A percentile compares a stretch with the other conserved stretches of the same genome.
phyloP scores from a whole-genome alignment of 192 early-diverging fungal species.

The Spizellomyces sp. region DNA sequence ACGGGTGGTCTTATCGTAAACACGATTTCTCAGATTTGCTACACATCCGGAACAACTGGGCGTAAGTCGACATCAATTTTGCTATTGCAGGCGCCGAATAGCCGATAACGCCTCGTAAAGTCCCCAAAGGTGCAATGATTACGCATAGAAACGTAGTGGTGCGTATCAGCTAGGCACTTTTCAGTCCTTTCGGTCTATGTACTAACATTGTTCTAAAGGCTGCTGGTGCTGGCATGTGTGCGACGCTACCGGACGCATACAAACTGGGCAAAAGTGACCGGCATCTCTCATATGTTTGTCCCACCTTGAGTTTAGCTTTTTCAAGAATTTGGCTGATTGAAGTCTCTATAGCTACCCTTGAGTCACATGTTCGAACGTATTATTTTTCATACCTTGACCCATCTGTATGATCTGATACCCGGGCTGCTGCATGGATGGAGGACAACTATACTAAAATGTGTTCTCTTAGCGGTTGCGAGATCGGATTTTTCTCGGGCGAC shows the following conservation, averaged over 20 bases:
- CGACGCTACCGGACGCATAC: constrained; percentile 43
- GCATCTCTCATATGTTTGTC: not conserved
- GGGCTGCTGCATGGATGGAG: too few species aligned
- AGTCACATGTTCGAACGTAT: constrained; percentile 88
- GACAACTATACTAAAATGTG: constrained; percentile 12
- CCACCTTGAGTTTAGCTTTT: not conserved
- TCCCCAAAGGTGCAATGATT: constrained; percentile 83
- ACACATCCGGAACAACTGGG: constrained; percentile 85
- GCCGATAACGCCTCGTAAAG: not conserved
- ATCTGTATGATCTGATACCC: constrained; percentile 59
- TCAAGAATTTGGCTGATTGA: not conserved
- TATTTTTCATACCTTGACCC: constrained; percentile 54
- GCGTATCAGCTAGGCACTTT: constrained; percentile 12
- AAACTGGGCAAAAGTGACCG: not conserved
- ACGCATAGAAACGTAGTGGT: constrained; percentile 72
- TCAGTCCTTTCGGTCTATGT: not conserved
- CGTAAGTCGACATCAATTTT: not conserved
- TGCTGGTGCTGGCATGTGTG: constrained; percentile 62
- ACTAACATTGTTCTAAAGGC: constrained; percentile 57
- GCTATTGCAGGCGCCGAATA: too few species aligned
- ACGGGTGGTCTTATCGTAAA: not conserved
- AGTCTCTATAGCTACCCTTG: constrained; percentile 75
- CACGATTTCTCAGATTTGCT: constrained; percentile 64
- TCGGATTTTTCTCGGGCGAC: constrained; percentile 74
- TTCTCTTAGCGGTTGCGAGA: constrained; percentile 65